Evolutionary conservation across 202 grass and related monocot species (phyloP).

Genomic region (Panicum virgatum): DNA sequence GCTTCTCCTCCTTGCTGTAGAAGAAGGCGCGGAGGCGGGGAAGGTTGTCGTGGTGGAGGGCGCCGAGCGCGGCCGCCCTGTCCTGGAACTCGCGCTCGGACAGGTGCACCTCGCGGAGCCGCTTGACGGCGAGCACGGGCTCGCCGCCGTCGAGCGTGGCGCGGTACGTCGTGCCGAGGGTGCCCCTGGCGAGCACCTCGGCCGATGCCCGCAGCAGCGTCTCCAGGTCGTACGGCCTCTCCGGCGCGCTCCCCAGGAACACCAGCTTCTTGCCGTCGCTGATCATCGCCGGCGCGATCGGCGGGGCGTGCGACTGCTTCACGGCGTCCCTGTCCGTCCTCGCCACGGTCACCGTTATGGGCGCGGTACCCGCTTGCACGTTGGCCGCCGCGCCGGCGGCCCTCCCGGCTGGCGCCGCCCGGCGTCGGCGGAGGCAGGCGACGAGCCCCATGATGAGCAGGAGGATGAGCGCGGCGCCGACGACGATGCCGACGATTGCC

Average conservation of each 20-base stretch:
- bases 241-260: slow-evolving; percentile 52
- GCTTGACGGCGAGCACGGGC: slow-evolving; percentile 63
- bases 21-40: slow-evolving; percentile 66
- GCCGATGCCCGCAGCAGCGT: slow-evolving; percentile 76
- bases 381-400: background rate
- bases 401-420: background rate
- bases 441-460: slow-evolving; percentile 36
- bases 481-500: slow-evolving; percentile 63
- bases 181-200: slow-evolving; percentile 74
- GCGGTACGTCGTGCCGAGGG: slow-evolving; percentile 73
- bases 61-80: slow-evolving; percentile 38
- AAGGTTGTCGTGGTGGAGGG: slow-evolving; percentile 53
- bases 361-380: slow-evolving; percentile 11
- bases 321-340: slow-evolving; percentile 21
- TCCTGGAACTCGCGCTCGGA: slow-evolving; percentile 60
- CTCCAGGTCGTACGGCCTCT: slow-evolving; percentile 69
- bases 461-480: slow-evolving; percentile 38
- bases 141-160: slow-evolving; percentile 67
- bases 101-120: slow-evolving; percentile 63
- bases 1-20: slow-evolving; percentile 85
- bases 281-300: background rate
- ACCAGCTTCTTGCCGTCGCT: slow-evolving; percentile 63
- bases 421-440: slow-evolving; percentile 27
- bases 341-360: slow-evolving; percentile 25
- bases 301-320: slow-evolving; percentile 15